Evolutionary conservation across 2,329 filamentous ascomycete species (phyloP), one percentile per base, ranked within the genome.

Genomic region (Cladosporium sp.): DNA sequence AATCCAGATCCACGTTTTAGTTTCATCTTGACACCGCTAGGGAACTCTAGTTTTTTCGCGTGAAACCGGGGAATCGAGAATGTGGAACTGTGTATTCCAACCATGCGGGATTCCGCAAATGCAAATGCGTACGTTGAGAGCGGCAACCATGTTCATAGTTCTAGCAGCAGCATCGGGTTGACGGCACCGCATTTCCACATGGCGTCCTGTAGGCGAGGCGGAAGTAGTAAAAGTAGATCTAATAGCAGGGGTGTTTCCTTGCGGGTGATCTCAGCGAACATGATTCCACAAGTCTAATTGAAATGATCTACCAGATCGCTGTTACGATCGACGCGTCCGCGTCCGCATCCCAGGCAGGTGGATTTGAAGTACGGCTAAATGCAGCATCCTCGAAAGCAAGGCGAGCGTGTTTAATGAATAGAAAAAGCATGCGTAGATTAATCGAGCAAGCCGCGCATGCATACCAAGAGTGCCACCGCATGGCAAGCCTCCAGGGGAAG

Each of bases 251-350:
- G 14, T 57, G 28, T 7, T 26, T 39, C 54, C 54, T 57, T 57
- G 54, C 21, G 14, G 54, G 32, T n/a, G 32, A 57, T 57, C 54
- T 13, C 13, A 16, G 18, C 11, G n/a, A 23, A 21, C 32, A 4
- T 26, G 18, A 21, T n/a, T n/a, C n/a, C n/a, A n/a, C n/a, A n/a
- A n/a, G 21, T 46, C 10, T 53, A 11, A 28, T 53, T 18, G 48
- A 28, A 23, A 53, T 25, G 54, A 57, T 57, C 51, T 32, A 32
- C 51, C 26, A 32, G 51, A 54, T 57, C 32, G 54, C 54, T 57
- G 32, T 21, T 13, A 57, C 32, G 54, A 57, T 57, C 54, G 54
- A 36, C 54, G 54, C 54, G 51, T 54, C 26, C 54, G 21, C 54
- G 51, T 32, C 26, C 54, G 21, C 54, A 28, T 32, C 16, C 51